These are phyloP conservation scores for Spathaspora boniae DNA, from an alignment of 805 yeast species.

Conservation along the genomic window DNA sequence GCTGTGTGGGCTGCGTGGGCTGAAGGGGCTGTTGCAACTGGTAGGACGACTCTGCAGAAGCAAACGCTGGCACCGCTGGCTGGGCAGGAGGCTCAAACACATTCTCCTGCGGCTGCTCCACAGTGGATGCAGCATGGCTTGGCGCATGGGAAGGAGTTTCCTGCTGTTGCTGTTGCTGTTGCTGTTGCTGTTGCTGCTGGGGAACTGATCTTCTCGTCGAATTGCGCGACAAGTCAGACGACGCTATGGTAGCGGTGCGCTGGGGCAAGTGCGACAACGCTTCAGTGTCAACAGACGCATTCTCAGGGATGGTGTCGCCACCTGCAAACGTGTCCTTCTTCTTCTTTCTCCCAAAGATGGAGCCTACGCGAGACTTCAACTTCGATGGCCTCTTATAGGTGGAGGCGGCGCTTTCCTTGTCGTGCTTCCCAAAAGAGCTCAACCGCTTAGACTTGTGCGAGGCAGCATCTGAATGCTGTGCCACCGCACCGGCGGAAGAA, in stretches of 20 bases:
- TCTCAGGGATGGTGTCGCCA: constrained; percentile 29
- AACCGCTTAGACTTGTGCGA: background rate
- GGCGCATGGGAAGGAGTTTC: too few species aligned
- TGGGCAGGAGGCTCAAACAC: background rate
- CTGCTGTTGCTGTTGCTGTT: too few species aligned
- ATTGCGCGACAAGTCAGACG: constrained; percentile 11
- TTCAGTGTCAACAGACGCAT: constrained; percentile 21
- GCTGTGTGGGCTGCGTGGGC: background rate
- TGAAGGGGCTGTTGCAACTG: constrained; percentile 5
- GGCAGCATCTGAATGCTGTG: background rate
- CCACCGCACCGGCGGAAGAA: background rate
- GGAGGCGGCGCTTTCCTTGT: constrained; percentile 3
- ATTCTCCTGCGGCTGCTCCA: background rate
- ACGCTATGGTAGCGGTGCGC: constrained; percentile 9
- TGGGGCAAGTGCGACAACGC: constrained; percentile 9
- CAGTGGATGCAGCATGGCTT: too few species aligned
- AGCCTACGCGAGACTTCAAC: constrained; percentile 69
- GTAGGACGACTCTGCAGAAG: too few species aligned
- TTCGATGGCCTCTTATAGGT: constrained; percentile 29
- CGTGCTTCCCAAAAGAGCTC: constrained; percentile 1
- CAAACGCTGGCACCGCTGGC: too few species aligned
- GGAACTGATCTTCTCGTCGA: constrained; percentile 7
- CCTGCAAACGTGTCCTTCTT: constrained; percentile 16
- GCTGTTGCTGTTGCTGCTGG: too few species aligned
- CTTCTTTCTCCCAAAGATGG: constrained; percentile 66